Base-by-base conservation (phyloP, 805 yeast species). In the Metschnikowia kofuensis region DNA sequence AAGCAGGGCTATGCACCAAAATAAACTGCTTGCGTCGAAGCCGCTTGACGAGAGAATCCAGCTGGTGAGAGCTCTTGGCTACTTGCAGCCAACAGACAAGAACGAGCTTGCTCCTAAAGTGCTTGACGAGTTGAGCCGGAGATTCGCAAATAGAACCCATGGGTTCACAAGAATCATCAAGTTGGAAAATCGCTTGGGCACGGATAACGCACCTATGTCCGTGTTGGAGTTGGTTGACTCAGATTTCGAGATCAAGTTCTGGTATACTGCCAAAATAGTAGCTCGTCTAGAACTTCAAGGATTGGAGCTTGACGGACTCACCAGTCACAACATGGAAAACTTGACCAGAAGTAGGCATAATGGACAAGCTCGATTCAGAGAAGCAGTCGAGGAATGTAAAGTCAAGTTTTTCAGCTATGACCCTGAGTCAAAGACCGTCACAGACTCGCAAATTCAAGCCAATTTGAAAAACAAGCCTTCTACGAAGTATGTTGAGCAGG, bases 181-280 rank as follows among this genome's bases (percentile, higher is more conserved):
- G 57, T 72, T 94, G 52, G 98, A 94, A 66, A 89, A 91, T 14
- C 77, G 98, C 56, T 67, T 85, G 41, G 91, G 94, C 48, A 75
- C 72, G 52, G 99, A 94, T 65, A 86, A 83, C 52, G 96, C 97
- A 0, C 91, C 91, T 31, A 94, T 88, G 76, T 84, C 94, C 0
- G 83, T 91, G 8, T 62, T 94, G 46, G 99, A 94, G 67, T 74
- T 94, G 42, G 95, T 92, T 1, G 96, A 87, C 58, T 63, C 74
- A 1, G 71, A 64, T 3, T 68, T 59, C 50, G 96, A 89, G 63
- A 77, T 87, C 75, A 80, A 84, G 58, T 78, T 82, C 55, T 87
- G 95, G 82, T 70, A 81, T 60, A 77, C 82, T 8, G 96, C 96
- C n/a, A 80, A 88, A 65, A 75, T 82, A 4, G 92, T 87, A 6